Evolutionary conservation across 257 asterid genomes (phyloP).

Genomic region (Rehmannia glutinosa): DNA sequence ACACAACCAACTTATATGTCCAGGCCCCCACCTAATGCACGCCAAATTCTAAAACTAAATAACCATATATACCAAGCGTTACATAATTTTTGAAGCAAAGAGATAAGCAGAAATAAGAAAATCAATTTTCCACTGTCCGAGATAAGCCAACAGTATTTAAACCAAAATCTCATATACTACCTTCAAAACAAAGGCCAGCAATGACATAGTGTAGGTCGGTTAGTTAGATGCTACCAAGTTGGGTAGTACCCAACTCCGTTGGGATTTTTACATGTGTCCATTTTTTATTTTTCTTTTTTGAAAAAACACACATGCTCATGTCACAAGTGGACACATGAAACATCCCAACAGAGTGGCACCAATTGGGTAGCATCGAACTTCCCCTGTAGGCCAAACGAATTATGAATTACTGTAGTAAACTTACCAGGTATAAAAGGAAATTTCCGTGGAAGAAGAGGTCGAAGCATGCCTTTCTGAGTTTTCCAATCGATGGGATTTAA

Average conservation of each 20-base stretch:
- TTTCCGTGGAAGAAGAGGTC: slow-evolving; percentile 68
- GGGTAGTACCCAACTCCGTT: too few species aligned
- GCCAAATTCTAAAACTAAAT: background rate
- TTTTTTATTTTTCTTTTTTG: too few species aligned
- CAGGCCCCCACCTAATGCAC: background rate
- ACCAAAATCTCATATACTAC: background rate
- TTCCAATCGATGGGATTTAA: slow-evolving; percentile 85
- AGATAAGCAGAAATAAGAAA: background rate
- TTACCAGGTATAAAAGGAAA: slow-evolving; percentile 82
- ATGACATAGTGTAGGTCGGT: too few species aligned
- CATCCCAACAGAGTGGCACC: too few species aligned
- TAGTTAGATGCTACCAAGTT: too few species aligned
- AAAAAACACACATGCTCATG: too few species aligned
- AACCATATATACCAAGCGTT: background rate
- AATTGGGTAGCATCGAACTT: too few species aligned
- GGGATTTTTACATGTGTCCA: too few species aligned
- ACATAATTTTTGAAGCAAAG: background rate
- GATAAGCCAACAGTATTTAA: background rate
- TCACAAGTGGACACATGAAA: too few species aligned
- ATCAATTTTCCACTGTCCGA: background rate
- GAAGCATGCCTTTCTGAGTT: slow-evolving; percentile 69
- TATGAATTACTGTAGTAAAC: slow-evolving; percentile 13
- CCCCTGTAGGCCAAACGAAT: background rate
- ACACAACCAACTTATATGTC: too few species aligned
- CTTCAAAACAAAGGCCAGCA: background rate